Conservation (phyloP, 1,139 yeast species). For the Yamadazyma spencermartinsiae region DNA sequence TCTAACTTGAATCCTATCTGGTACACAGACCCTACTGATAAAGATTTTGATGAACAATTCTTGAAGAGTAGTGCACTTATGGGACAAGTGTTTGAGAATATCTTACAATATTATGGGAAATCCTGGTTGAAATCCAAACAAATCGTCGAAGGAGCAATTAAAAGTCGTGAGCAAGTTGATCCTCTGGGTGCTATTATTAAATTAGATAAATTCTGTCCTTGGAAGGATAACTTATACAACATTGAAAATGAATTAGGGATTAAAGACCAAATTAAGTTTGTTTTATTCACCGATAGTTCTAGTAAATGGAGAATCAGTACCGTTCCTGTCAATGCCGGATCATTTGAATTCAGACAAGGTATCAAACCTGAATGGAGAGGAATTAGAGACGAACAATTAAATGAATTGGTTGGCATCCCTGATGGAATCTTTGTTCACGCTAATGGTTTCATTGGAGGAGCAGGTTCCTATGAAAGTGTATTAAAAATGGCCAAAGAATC, state of each 20-base stretch:
- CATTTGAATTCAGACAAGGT: constrained; percentile 84
- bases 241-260: constrained; percentile 58
- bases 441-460: constrained; percentile 97
- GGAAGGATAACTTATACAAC: constrained; percentile 89
- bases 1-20: constrained; percentile 83
- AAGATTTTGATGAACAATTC: constrained; percentile 66
- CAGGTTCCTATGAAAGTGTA: constrained; percentile 76
- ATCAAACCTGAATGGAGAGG: constrained; percentile 95
- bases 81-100: constrained; percentile 74
- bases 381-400: constrained; percentile 79
- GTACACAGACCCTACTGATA: constrained; percentile 68
- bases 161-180: constrained; percentile 52
- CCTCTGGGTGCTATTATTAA: constrained; percentile 71
- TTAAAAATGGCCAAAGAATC: constrained; percentile 65
- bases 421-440: constrained; percentile 94
- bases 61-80: constrained; percentile 72
- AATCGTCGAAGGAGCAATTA: constrained; percentile 70
- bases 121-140: constrained; percentile 92
- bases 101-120: constrained; percentile 71
- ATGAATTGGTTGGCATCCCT: constrained; percentile 69
- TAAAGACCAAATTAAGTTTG: constrained; percentile 57
- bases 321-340: constrained; percentile 69
- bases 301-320: constrained; percentile 88
- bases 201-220: constrained; percentile 76
- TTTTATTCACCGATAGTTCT: constrained; percentile 72